Conservation (phyloP, 2,329 filamentous ascomycete species). For the Clonostachys rosea region DNA sequence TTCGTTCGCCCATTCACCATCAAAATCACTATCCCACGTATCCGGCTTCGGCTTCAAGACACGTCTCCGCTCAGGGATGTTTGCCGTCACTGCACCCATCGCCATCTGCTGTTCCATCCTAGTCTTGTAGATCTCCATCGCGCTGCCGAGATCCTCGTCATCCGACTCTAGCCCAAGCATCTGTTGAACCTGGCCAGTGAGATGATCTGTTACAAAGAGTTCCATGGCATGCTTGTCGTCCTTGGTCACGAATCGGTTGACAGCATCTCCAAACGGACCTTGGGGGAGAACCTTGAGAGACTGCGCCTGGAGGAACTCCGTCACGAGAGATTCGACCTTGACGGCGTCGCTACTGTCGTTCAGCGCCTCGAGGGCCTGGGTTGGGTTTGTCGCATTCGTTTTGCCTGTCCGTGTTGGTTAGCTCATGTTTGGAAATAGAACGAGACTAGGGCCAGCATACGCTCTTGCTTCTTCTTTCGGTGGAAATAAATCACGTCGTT, state of each 20-base stretch:
- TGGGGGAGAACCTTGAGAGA: conserved; percentile 90
- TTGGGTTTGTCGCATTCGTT: conserved; percentile 43
- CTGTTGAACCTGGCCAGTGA: conserved; percentile 66
- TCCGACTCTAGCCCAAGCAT: conserved; percentile 63
- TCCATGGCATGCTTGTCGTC: conserved; percentile 93
- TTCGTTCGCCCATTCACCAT: conserved; percentile 81
- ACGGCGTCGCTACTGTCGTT: conserved; percentile 55
- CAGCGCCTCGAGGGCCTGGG: conserved; percentile 58
- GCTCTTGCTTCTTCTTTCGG: conserved; percentile 69
- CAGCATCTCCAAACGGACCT: conserved; percentile 87
- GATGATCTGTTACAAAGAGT: conserved; percentile 68
- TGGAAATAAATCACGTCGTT: conserved; percentile 94
- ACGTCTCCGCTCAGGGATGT: conserved; percentile 25
- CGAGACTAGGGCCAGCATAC: conserved; percentile 9
- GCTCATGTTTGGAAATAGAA: not conserved
- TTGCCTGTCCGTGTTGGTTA: conserved; percentile 16
- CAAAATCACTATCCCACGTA: conserved; percentile 83
- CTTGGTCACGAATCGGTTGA: conserved; percentile 89
- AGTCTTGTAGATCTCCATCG: conserved; percentile 69
- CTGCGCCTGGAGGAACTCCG: conserved; percentile 81
- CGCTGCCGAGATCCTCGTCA: conserved; percentile 61
- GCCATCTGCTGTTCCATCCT: conserved; percentile 69
- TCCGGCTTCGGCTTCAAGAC: conserved; percentile 70
- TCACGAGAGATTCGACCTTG: conserved; percentile 84
- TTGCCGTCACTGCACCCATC: conserved; percentile 42